Percentiles rank a stretch among this genome's conserved stretches.
Conservation (phyloP, 495 filamentous ascomycete species). For the Penicillium chermesinum region DNA sequence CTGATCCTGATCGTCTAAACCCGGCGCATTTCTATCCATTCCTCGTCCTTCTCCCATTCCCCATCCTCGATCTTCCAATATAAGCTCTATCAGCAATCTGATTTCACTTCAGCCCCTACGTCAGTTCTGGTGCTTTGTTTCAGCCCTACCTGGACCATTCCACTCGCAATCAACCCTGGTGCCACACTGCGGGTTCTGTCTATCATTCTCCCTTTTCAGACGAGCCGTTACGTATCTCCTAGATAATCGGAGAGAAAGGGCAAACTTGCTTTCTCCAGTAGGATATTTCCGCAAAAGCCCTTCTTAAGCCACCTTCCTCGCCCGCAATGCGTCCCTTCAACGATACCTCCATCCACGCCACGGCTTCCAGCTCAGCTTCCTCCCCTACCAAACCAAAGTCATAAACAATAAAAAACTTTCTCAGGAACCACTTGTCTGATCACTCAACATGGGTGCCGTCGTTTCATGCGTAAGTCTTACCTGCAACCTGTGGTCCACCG, state of each 20-base stretch:
- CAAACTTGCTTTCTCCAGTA: constrained; percentile 5
- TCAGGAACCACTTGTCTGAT: constrained; percentile 1
- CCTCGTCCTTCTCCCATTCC: background rate
- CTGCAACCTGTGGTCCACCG: constrained; percentile 1
- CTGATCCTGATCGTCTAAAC: background rate
- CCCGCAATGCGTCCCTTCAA: constrained; percentile 32
- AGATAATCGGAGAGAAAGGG: background rate
- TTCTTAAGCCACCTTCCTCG: background rate
- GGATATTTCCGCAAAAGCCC: constrained; percentile 9
- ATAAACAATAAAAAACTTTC: constrained; percentile 8
- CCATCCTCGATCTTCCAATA: background rate
- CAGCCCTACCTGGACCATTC: constrained; percentile 13
- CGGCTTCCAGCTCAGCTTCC: constrained; percentile 25
- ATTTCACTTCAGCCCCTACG: constrained; percentile 2
- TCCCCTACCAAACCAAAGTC: constrained; percentile 17
- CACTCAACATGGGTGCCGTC: constrained; percentile 82
- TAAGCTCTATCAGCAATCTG: background rate
- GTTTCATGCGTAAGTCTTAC: constrained; percentile 79
- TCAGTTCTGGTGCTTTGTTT: constrained; percentile 8
- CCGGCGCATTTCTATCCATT: background rate
- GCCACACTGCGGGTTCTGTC: constrained; percentile 3
- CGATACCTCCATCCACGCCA: constrained; percentile 27
- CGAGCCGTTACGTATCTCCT: constrained; percentile 14
- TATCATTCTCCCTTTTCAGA: constrained; percentile 20
- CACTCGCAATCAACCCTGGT: background rate